Evolutionary conservation across 352 stramenopile genomes (phyloP), one percentile per base, ranked within the genome.

Genomic region (Phytophthora sansomeana): DNA sequence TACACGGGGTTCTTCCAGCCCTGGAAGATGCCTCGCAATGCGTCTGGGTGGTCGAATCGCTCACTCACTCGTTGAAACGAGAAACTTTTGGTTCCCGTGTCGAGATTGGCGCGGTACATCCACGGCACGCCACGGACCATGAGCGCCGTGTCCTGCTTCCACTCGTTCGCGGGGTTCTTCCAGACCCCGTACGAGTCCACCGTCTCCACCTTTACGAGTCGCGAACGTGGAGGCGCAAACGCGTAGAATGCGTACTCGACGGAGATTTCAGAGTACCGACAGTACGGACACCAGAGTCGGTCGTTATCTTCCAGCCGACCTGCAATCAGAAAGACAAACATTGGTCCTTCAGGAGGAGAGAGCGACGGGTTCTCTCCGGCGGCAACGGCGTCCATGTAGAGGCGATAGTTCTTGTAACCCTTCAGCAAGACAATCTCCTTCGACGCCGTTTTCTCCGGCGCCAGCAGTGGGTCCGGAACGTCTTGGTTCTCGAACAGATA

Each of bases 261-360:
- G 0, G 84, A 81, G 5, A 90, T 56, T 30, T 93, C 77, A 14
- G 83, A 81, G 39, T 81, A 81, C 33, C 90, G 84, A 52, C 84
- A 94, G 61, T 89, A 93, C 35, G 79, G 83, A 67, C 86, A 94
- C 86, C 86, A 94, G 5, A 80, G 72, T 1, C 86, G 84, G n/a
- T 86, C 75, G 44, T 92, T 94, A 51, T 80, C 78, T 42, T 59
- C 47, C 32, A 91, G 58, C 14, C 77, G 63, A 8, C 82, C 86
- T 30, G 86, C 89, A 16, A 92, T 52, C 41, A 94, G 82, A 44
- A 84, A 89, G 38, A 92, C 71, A 53, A 86, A 94, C 55, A 92
- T 71, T 17, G 79, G 79, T 8, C 71, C 71, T 61, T 54, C 36
- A 1, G 60, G 48, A n/a, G 39, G 21, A 4, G 39, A 59, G 74